phyloP scores from a whole-genome alignment of 2,329 filamentous ascomycete species.

The Cadophora malorum region DNA sequence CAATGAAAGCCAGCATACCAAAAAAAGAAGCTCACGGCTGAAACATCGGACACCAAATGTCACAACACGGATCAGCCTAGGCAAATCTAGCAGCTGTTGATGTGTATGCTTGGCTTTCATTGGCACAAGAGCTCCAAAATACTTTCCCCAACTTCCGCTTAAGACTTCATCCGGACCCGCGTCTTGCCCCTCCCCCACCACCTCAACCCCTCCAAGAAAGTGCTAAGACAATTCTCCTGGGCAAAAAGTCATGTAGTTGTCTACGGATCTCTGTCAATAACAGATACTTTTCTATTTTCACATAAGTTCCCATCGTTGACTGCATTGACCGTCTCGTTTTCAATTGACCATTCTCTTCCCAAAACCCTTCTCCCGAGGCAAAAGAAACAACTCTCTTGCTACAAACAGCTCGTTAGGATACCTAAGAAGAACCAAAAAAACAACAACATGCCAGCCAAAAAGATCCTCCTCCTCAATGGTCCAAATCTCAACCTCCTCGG shows the following conservation, averaged over 20 bases:
- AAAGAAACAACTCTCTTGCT: not conserved
- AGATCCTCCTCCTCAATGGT: constrained; percentile 78
- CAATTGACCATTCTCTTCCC: not conserved
- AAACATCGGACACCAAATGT: not conserved
- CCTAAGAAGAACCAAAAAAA: constrained; percentile 26
- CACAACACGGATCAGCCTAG: not conserved
- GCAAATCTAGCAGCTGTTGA: not conserved
- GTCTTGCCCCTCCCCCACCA: constrained; percentile 7
- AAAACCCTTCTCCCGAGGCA: not conserved
- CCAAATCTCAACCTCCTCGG: constrained; percentile 84
- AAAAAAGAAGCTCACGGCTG: not conserved
- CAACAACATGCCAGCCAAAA: constrained; percentile 47
- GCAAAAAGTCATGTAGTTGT: not conserved
- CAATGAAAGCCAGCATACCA: not conserved
- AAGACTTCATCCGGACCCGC: constrained; percentile 21
- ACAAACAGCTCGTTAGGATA: not conserved
- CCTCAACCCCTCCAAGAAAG: not conserved
- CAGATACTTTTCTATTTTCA: not conserved
- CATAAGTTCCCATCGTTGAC: not conserved
- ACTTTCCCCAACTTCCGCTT: constrained; percentile 16
- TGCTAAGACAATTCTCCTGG: not conserved
- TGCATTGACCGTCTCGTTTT: not conserved
- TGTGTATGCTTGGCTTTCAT: not conserved
- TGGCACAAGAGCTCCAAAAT: not conserved
- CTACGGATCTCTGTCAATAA: not conserved